Evolutionary conservation across 768 basidiomycete species (phyloP).

Genomic region (Mycena capillaripes): DNA sequence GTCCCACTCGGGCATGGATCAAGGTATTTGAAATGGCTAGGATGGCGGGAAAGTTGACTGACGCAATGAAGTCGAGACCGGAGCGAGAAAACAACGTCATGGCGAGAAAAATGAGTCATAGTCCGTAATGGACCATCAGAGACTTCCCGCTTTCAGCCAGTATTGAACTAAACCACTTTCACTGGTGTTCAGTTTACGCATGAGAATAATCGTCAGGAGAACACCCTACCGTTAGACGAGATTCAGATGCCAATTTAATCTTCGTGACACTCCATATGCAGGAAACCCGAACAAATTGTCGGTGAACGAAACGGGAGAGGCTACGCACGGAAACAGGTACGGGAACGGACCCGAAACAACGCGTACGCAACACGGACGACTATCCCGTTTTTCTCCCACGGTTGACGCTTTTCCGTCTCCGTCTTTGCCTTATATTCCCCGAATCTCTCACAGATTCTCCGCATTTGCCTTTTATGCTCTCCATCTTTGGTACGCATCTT

Average conservation of each 20-base stretch:
- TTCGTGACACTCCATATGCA: background rate
- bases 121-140: background rate
- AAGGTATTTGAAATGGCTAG: constrained; percentile 6
- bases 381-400: too few species aligned
- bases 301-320: background rate
- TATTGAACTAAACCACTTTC: background rate
- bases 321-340: too few species aligned
- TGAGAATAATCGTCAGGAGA: background rate
- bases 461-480: too few species aligned
- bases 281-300: too few species aligned
- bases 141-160: too few species aligned
- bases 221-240: background rate
- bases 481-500: too few species aligned
- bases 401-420: too few species aligned
- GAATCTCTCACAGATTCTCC: too few species aligned
- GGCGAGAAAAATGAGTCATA: background rate
- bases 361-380: too few species aligned
- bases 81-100: background rate
- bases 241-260: background rate
- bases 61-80: background rate
- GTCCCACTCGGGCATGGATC: constrained; percentile 16
- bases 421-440: too few species aligned
- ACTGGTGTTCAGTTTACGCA: background rate
- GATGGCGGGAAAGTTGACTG: background rate
- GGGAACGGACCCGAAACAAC: too few species aligned